Evolutionary conservation across 306 rosid genomes (phyloP), one percentile per base, ranked within the genome.

Genomic region (Cyamopsis tetragonoloba): DNA sequence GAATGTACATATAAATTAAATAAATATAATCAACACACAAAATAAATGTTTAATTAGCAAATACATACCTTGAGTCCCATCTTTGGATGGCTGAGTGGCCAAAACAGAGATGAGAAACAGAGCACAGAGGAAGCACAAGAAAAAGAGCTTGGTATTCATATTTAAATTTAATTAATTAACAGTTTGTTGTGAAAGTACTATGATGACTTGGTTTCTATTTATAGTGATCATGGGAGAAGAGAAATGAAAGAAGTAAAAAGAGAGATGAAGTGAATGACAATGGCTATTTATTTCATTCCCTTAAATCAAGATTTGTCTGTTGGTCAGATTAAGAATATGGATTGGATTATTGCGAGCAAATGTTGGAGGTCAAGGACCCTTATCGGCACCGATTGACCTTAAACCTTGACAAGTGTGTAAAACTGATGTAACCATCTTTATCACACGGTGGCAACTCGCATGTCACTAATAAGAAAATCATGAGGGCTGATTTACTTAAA

Each of bases 101-200:
- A 37, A 39, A 27, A 24, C 27, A 56, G 73, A 48, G 18, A 77
- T 56, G 39, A 77, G 4, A 11, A 71, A 20, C 11, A 77, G 14
- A 0, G 63, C 38, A 6, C 7, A 42, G 19, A 77, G 44, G 48
- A 77, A 70, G 42, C 68, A 43, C 6, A 70, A 37, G 62, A 55
- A 4, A 64, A 64, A 0, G 3, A 57, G 7, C 19, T 71, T 77
- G 19, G 18, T 54, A 71, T 63, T 70, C 77, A 71, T 77, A 20
- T 26, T 64, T 57, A 44, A n/a, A n/a, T n/a, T 3, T 30, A 14
- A 11, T 23, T 1, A 38, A 19, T 41, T 15, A n/a, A 51, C 38
- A 32, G 34, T 42, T n/a, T 70, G 68, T 43, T 17, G 53, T 70
- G 49, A 43, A n/a, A 23, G 58, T 46, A 44, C n/a, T 12, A n/a